Evolutionary conservation across 257 asterid genomes (phyloP).

Genomic region (Marsdenia floribunda): DNA sequence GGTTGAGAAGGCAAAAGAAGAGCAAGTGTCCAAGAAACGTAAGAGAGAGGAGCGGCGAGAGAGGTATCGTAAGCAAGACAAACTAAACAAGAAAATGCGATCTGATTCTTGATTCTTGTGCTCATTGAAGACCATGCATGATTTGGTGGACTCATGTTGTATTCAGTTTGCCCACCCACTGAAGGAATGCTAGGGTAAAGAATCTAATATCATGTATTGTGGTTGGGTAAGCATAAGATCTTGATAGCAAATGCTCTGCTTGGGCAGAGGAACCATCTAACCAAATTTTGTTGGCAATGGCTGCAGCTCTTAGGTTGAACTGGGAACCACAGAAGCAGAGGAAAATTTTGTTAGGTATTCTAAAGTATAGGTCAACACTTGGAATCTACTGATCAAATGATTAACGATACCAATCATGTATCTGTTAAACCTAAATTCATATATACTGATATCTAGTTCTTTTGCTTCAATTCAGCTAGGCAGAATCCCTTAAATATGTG

Average conservation of each 20-base stretch:
- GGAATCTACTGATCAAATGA: too few relatives aligned
- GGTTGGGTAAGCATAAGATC: neutral
- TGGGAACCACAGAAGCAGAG: neutral
- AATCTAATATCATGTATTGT: neutral
- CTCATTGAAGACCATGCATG: neutral
- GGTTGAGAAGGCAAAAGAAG: slow-evolving; percentile 66
- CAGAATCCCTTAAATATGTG: too few relatives aligned
- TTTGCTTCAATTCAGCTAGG: too few relatives aligned
- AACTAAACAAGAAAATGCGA: slow-evolving; percentile 63
- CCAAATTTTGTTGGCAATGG: neutral
- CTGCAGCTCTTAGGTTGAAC: neutral
- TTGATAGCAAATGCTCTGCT: neutral
- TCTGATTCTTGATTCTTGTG: slow-evolving; percentile 21
- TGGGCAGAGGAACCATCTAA: neutral
- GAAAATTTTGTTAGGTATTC: neutral
- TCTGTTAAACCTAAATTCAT: too few relatives aligned
- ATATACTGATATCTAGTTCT: too few relatives aligned
- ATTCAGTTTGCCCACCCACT: neutral
- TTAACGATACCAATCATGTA: too few relatives aligned
- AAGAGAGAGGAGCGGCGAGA: slow-evolving; percentile 81
- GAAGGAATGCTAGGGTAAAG: neutral
- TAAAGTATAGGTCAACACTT: neutral
- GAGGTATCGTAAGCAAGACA: slow-evolving; percentile 68
- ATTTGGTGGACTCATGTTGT: neutral
- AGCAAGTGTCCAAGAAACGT: slow-evolving; percentile 67